Evolutionary conservation across 495 filamentous ascomycete species (phyloP).

Genomic region (Lasiosphaeriaceae sp.): DNA sequence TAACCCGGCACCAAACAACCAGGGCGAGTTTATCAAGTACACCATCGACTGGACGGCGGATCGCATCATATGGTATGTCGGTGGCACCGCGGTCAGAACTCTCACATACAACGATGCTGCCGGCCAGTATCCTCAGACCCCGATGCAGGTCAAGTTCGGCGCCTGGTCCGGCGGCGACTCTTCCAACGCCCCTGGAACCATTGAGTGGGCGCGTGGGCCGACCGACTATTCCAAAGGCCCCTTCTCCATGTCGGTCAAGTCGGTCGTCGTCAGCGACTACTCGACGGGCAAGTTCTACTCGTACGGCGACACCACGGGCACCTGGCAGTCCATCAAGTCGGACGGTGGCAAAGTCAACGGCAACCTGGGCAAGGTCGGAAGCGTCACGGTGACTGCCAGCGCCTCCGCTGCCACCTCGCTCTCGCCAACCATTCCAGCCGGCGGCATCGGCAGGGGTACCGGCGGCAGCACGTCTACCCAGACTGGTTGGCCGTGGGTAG

Average conservation of each 20-base stretch:
- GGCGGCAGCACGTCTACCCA: constrained; percentile 43
- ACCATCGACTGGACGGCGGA: constrained; percentile 81
- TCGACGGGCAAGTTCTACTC: constrained; percentile 79
- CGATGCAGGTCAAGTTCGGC: constrained; percentile 82
- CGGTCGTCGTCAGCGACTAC: constrained; percentile 77
- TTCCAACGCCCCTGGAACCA: constrained; percentile 67
- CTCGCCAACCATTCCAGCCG: constrained; percentile 41
- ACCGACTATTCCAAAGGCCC: constrained; percentile 78
- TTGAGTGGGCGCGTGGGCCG: constrained; percentile 79
- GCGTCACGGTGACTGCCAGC: constrained; percentile 38
- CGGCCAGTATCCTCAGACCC: constrained; percentile 82
- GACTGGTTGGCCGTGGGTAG: constrained; percentile 60
- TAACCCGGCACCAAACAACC: constrained; percentile 57
- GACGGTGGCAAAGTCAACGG: constrained; percentile 60
- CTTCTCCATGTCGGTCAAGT: constrained; percentile 80
- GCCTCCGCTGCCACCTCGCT: constrained; percentile 31
- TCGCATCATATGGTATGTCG: constrained; percentile 78
- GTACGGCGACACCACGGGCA: constrained; percentile 72
- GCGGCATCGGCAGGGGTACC: constrained; percentile 58
- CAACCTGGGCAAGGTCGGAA: constrained; percentile 43
- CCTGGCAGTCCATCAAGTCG: constrained; percentile 59
- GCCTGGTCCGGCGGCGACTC: constrained; percentile 84
- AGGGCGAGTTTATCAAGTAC: constrained; percentile 76
- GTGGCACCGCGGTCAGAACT: constrained; percentile 65
- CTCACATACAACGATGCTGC: constrained; percentile 54